A percentile compares a stretch with the other conserved stretches of the same genome.
Evolutionary conservation across 306 rosid species (phyloP).

Genomic region (Chamaecrista fasciculata): DNA sequence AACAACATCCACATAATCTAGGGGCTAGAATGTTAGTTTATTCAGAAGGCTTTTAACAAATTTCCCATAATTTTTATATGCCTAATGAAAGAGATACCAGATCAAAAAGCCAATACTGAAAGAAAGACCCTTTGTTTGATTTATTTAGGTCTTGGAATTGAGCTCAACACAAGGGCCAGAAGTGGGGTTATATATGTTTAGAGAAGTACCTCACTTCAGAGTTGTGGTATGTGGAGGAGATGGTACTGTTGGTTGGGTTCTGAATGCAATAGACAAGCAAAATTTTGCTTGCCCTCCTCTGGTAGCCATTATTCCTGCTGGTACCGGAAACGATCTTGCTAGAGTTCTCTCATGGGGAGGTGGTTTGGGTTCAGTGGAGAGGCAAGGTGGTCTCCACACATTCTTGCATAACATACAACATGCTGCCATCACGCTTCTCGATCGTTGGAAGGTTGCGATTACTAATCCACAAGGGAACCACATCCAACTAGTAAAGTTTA

Average conservation of each 20-base stretch:
- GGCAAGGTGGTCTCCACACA: slow-evolving; percentile 94
- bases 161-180: slow-evolving; percentile 91
- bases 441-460: slow-evolving; percentile 85
- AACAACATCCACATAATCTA: no score
- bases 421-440: slow-evolving; percentile 96
- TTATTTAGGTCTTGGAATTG: slow-evolving; percentile 77
- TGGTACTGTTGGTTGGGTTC: slow-evolving; percentile 98
- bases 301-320: slow-evolving; percentile 97
- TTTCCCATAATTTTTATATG: background rate
- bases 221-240: slow-evolving; percentile 96
- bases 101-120: no score
- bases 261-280: slow-evolving; percentile 86
- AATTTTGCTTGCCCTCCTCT: slow-evolving; percentile 97
- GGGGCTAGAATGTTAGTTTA: no score
- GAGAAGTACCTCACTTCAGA: slow-evolving; percentile 93
- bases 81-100: no score
- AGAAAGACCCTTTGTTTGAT: slow-evolving; percentile 20
- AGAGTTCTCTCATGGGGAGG: slow-evolving; percentile 99
- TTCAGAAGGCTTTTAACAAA: no score
- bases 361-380: slow-evolving; percentile 96
- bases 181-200: slow-evolving; percentile 79
- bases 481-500: slow-evolving; percentile 60
- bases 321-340: slow-evolving; percentile 98
- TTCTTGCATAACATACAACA: slow-evolving; percentile 84
- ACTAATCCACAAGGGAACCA: slow-evolving; percentile 66